A percentile compares a stretch with the other conserved stretches of the same genome.
Evolutionary conservation across 768 basidiomycete genomes (phyloP).

Genomic region (Amanita brunnescens): DNA sequence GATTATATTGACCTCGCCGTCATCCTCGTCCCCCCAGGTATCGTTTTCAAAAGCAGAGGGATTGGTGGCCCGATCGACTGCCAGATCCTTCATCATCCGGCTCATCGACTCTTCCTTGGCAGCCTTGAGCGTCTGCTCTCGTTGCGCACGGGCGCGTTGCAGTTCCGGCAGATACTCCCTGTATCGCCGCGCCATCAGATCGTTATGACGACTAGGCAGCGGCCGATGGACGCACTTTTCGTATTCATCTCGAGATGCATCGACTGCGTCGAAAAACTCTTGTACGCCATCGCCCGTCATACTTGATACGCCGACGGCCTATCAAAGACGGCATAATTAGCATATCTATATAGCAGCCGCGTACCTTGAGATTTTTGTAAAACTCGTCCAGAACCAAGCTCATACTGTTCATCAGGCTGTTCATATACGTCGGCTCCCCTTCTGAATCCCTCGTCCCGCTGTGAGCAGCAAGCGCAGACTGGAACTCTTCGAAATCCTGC

Average conservation of each 20-base stretch:
- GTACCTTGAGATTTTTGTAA: slow-evolving; percentile 89
- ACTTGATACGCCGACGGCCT: slow-evolving; percentile 95
- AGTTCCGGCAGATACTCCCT: slow-evolving; percentile 94
- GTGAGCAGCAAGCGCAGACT: slow-evolving; percentile 72
- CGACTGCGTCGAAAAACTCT: slow-evolving; percentile 88
- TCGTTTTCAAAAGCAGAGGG: slow-evolving; percentile 48
- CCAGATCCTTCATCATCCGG: slow-evolving; percentile 71
- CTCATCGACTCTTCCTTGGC: slow-evolving; percentile 71
- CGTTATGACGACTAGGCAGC: background rate
- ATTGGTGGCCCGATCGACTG: slow-evolving; percentile 60
- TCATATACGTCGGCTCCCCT: slow-evolving; percentile 96
- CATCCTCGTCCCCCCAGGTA: slow-evolving; percentile 53
- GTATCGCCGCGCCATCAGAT: slow-evolving; percentile 8
- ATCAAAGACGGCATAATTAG: slow-evolving; percentile 1
- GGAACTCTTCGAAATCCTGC: slow-evolving; percentile 95
- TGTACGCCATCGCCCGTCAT: slow-evolving; percentile 91
- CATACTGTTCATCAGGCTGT: slow-evolving; percentile 98
- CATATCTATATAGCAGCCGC: background rate
- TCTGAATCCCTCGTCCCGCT: slow-evolving; percentile 61
- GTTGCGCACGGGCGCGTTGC: slow-evolving; percentile 52
- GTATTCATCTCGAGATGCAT: slow-evolving; percentile 82
- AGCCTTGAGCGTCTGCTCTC: slow-evolving; percentile 55
- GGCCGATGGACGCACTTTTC: slow-evolving; percentile 49
- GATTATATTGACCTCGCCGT: slow-evolving; percentile 51
- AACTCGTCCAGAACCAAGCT: slow-evolving; percentile 97